Percentiles rank a stretch among this genome's conserved stretches.
phyloP scores from a whole-genome alignment of 2,329 filamentous ascomycete species.

The Fulvia fulva region DNA sequence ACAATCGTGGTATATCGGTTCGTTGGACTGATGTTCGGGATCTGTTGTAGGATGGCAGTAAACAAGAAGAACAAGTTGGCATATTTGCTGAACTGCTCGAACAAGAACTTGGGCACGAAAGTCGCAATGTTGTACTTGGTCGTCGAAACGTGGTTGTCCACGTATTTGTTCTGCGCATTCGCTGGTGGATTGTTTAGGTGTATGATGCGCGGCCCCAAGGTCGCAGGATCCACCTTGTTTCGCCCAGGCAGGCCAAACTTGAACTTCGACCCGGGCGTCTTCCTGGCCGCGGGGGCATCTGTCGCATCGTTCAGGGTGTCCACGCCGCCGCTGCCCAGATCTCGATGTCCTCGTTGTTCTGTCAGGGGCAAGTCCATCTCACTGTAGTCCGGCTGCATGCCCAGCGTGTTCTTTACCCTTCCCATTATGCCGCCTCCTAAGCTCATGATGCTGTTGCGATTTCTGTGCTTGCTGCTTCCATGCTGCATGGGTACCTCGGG shows the following conservation, averaged over 20 bases:
- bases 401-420: slow-evolving; percentile 82
- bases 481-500: slow-evolving; percentile 53
- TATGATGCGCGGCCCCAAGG: slow-evolving; percentile 86
- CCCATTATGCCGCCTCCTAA: slow-evolving; percentile 85
- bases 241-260: slow-evolving; percentile 82
- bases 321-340: slow-evolving; percentile 11
- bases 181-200: slow-evolving; percentile 94
- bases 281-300: slow-evolving; percentile 37
- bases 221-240: slow-evolving; percentile 79
- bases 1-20: slow-evolving; percentile 96
- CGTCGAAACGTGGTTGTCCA: slow-evolving; percentile 95
- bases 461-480: slow-evolving; percentile 38
- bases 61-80: slow-evolving; percentile 99
- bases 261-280: slow-evolving; percentile 70
- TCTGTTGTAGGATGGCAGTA: slow-evolving; percentile 89
- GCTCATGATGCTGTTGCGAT: slow-evolving; percentile 83
- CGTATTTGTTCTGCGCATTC: slow-evolving; percentile 82
- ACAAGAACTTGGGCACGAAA: slow-evolving; percentile 93
- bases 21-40: slow-evolving; percentile 89
- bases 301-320: slow-evolving; percentile 13
- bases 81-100: slow-evolving; percentile 98
- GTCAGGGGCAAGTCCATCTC: slow-evolving; percentile 98
- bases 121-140: slow-evolving; percentile 94
- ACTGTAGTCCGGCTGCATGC: slow-evolving; percentile 82
- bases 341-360: slow-evolving; percentile 55